phyloP scores from a whole-genome alignment of 257 asterid species.

The Nyctanthes arbortristis region DNA sequence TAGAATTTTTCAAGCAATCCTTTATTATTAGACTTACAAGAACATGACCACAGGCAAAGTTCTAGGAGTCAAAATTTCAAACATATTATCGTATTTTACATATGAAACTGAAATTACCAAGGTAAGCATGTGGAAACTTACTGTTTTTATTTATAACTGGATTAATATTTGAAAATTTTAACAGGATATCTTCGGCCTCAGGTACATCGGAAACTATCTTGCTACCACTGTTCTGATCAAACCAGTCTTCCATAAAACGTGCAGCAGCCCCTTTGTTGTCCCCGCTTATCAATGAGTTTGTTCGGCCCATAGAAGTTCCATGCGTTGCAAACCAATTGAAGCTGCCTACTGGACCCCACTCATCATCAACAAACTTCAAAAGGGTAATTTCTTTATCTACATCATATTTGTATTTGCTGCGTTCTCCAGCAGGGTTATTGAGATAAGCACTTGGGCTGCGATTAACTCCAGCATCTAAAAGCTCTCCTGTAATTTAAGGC shows the following conservation, averaged over 20 bases:
- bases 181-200: slow-evolving; percentile 36
- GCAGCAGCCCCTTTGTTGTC: slow-evolving; percentile 99
- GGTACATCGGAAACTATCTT: slow-evolving; percentile 30
- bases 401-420: slow-evolving; percentile 77
- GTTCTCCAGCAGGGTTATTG: slow-evolving; percentile 85
- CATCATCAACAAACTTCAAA: slow-evolving; percentile 81
- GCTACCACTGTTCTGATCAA: slow-evolving; percentile 50
- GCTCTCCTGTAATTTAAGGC: slow-evolving; percentile 67
- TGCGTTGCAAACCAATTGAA: slow-evolving; percentile 99
- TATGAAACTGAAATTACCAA: neutral
- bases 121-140: slow-evolving; percentile 43
- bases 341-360: slow-evolving; percentile 98
- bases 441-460: slow-evolving; percentile 99
- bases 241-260: slow-evolving; percentile 98
- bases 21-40: neutral
- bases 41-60: neutral
- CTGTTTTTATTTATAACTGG: slow-evolving; percentile 59
- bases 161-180: slow-evolving; percentile 82
- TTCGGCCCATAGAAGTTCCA: slow-evolving; percentile 98
- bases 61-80: neutral
- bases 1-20: slow-evolving; percentile 13
- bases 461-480: slow-evolving; percentile 84
- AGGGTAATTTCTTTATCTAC: slow-evolving; percentile 96
- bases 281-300: slow-evolving; percentile 91
- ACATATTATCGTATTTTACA: neutral